Evolutionary conservation across 805 yeast genomes (phyloP).

Genomic region (Cyberlindnera mycetangii): DNA sequence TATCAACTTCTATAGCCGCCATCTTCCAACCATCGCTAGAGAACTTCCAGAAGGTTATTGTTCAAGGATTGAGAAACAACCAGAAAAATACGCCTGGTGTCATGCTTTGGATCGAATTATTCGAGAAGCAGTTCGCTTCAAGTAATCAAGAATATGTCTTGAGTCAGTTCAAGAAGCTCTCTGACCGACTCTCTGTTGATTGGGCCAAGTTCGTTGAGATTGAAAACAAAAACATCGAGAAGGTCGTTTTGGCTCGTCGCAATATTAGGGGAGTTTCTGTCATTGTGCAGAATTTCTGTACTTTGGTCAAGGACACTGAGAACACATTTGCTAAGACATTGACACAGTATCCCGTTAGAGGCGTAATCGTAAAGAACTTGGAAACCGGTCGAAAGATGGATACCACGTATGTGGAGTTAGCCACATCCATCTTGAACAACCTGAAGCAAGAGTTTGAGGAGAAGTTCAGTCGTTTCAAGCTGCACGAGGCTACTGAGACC

Average conservation of each 20-base stretch:
- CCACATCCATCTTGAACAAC: conserved; percentile 30
- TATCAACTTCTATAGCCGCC: conserved; percentile 42
- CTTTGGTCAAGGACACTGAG: conserved; percentile 41
- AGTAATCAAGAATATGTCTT: conserved; percentile 65
- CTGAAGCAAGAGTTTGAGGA: conserved; percentile 24
- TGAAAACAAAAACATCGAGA: conserved; percentile 47
- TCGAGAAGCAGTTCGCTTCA: conserved; percentile 36
- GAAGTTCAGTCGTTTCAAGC: conserved; percentile 19
- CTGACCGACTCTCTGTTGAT: conserved; percentile 45
- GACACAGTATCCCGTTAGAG: conserved; percentile 15
- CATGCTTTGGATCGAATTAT: conserved; percentile 40
- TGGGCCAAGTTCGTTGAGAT: conserved; percentile 61
- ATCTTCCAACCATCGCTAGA: conserved; percentile 41
- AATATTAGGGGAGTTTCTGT: conserved; percentile 41
- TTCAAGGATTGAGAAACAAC: conserved; percentile 34
- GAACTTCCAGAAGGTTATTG: conserved; percentile 31
- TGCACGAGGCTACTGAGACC: conserved; percentile 21
- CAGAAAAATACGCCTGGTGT: conserved; percentile 42
- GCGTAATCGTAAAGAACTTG: background rate
- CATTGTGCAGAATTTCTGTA: conserved; percentile 46
- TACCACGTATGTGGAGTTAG: conserved; percentile 29
- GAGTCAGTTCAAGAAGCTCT: conserved; percentile 46
- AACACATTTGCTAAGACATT: conserved; percentile 11
- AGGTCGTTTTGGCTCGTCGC: conserved; percentile 33
- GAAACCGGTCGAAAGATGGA: conserved; percentile 29